Evolutionary conservation across 768 basidiomycete genomes (phyloP), one percentile per base, ranked within the genome.

Genomic region (Neoboletus magnificus): DNA sequence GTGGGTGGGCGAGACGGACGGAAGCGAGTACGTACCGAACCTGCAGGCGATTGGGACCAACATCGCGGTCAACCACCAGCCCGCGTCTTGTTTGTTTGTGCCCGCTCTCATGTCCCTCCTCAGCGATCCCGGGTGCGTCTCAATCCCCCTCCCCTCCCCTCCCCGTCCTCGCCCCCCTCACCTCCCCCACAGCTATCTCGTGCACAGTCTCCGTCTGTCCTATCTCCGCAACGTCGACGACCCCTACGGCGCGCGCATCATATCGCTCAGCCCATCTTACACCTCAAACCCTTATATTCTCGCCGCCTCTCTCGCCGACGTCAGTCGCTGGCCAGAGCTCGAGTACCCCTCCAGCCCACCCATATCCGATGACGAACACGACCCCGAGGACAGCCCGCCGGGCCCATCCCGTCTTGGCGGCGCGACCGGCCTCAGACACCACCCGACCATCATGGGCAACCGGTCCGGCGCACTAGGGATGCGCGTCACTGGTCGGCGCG

Each of bases 191-290:
- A 87, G 85, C 44, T 84, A 86, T 67, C 77, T 96, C 36, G 89
- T 95, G 9, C 95, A 97, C 68, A 84, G 82, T 60, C 77, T 97
- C 6, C 86, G 94, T 6, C 76, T 98, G 27, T 84, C 87, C 13
- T 93, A 94, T 67, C 78, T 98, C n/a, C 88, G 93, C 57, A 84
- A 87, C 62, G 84, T 93, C 39, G 89, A 93, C 54, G 94, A 97
- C 65, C 85, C 87, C 1, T 91, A 94, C 65, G 89, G 89, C 15
- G 74, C 85, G 0, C 82, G 92, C 30, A 78, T 96, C 65, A 86
- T 97, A 62, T 83, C 91, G 7, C 77, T 95, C 48, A 85, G 87
- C 66, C 87, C 88, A 0, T 79, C 84, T 0, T 89, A 92, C 75
- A 74, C 83, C 18, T 78, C 85, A 13, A 96, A 95, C 66, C 87